Base-by-base conservation (phyloP, 2,329 filamentous ascomycete species). In the Bipolaris oryzae region DNA sequence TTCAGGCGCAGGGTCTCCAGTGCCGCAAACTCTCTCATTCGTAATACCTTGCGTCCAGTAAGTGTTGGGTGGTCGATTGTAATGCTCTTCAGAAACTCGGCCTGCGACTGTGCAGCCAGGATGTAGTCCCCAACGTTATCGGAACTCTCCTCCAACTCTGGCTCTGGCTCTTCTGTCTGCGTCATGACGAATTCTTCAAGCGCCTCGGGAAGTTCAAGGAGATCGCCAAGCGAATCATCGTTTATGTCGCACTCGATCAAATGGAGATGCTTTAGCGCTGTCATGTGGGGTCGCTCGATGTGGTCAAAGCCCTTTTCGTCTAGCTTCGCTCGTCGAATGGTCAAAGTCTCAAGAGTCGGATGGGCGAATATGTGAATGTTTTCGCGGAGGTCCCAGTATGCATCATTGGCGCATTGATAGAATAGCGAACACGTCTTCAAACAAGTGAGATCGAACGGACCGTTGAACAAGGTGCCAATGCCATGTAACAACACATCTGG, bases 351-450 rank as follows among this genome's bases (percentile, higher is more conserved):
- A 9, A 73, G 57, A 1, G 65, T 64, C 1, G 71, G 71, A 43
- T 73, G 71, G 1, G 69, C 68, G 38, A 73, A 73, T n/a, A 73
- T 71, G 53, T 73, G 71, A 28, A 73, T 73, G 55, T 73, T 73
- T 50, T 73, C 71, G 50, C 69, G 66, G 1, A 73, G 62, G 50
- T 73, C 69, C 71, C 71, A 73, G 53, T 73, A 73, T 3, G 61
- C 65, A 38, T 72, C 67, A 31, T 72, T 65, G 44, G 70, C 58
- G 53, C 67, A 70, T 56, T 73, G 69, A 51, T 73, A 73, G 50
- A 72, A 73, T 39, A 73, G 39, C 23, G 62, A 68, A 42, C 71
- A 73, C 5, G 60, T 61, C 49, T 73, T 73, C 21, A 73, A 63
- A 38, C 69, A 73, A 15, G 71, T 64, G 16, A 73, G 62, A 33